Evolutionary conservation across 2,329 filamentous ascomycete species (phyloP), one percentile per base, ranked within the genome.

Genomic region (Sarocladiaceae sp.): DNA sequence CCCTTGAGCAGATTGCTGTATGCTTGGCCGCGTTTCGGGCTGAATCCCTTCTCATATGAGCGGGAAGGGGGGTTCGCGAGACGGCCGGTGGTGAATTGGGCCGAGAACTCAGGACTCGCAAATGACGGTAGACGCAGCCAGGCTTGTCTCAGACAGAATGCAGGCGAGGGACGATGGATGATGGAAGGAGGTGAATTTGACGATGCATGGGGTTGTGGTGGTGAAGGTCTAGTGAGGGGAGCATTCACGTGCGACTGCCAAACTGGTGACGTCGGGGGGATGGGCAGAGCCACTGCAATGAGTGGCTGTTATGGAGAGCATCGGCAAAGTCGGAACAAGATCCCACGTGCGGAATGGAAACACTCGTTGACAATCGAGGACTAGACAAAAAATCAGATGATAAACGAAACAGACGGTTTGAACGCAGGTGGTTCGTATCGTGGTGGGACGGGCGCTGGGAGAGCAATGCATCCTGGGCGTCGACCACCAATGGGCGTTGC

Each of bases 1-100:
- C n/a, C n/a, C n/a, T n/a, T n/a, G n/a, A n/a, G n/a, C n/a, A n/a
- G n/a, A n/a, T n/a, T n/a, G n/a, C n/a, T n/a, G n/a, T n/a, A n/a
- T n/a, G 21, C 37, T 41, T 41, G 37, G 37, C 37, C 15, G 19
- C 37, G 37, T 41, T 41, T 41, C 37, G 37, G 12, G 37, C n/a
- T 11, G 12, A 11, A 10, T 12, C 12, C 13, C 34, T 21, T 27
- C 12, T 4, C n/a, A 5, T 12, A 39, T 26, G 18, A 39, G 34
- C 19, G 20, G 19, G 34, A 21, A 24, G 11, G 34, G 20, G n/a
- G n/a, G n/a, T n/a, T n/a, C n/a, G n/a, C n/a, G n/a, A n/a, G n/a
- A n/a, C n/a, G n/a, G n/a, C n/a, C n/a, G n/a, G n/a, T n/a, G n/a
- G n/a, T n/a, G n/a, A n/a, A n/a, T n/a, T n/a, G n/a, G n/a, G n/a